Percentiles rank a stretch among this genome's conserved stretches.
phyloP scores from a whole-genome alignment of 2,329 filamentous ascomycete species.

The Aaosphaeria arxii region DNA sequence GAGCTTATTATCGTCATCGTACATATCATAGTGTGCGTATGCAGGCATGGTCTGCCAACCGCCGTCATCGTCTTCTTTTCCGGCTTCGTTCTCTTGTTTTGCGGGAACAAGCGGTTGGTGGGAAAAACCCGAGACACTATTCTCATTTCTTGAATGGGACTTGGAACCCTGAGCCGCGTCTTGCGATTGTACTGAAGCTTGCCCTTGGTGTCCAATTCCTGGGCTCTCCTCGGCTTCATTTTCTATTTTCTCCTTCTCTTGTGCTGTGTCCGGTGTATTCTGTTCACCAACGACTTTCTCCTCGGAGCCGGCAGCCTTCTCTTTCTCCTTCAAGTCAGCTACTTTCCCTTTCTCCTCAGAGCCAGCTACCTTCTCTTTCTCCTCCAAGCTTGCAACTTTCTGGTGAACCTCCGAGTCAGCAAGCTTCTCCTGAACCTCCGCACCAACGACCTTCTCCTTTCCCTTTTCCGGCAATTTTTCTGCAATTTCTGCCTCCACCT shows the following conservation, averaged over 20 bases:
- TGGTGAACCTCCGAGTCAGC: too few species aligned
- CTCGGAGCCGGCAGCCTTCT: too few species aligned
- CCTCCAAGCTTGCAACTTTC: too few species aligned
- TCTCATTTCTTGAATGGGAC: background rate
- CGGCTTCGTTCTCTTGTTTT: slow-evolving; percentile 39
- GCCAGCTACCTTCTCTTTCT: too few species aligned
- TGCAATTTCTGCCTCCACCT: slow-evolving; percentile 1
- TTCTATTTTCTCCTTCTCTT: slow-evolving; percentile 2
- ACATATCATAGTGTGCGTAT: slow-evolving; percentile 88
- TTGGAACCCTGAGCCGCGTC: background rate
- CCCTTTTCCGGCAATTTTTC: too few species aligned
- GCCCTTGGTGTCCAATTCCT: slow-evolving; percentile 1
- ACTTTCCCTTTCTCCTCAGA: too few species aligned
- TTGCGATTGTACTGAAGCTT: background rate
- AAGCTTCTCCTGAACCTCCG: too few species aligned
- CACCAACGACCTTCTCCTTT: too few species aligned
- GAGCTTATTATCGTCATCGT: slow-evolving; percentile 87
- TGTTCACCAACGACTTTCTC: background rate
- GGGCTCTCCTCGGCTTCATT: slow-evolving; percentile 1
- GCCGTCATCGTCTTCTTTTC: slow-evolving; percentile 59
- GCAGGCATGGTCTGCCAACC: slow-evolving; percentile 98
- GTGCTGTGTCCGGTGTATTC: background rate
- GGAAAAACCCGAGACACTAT: slow-evolving; percentile 74
- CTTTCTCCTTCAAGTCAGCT: too few species aligned
- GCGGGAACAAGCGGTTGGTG: slow-evolving; percentile 73